A percentile compares a stretch with the other conserved stretches of the same genome.
Evolutionary conservation across 306 rosid genomes (phyloP).

Genomic region (Trifolium fragiferum): DNA sequence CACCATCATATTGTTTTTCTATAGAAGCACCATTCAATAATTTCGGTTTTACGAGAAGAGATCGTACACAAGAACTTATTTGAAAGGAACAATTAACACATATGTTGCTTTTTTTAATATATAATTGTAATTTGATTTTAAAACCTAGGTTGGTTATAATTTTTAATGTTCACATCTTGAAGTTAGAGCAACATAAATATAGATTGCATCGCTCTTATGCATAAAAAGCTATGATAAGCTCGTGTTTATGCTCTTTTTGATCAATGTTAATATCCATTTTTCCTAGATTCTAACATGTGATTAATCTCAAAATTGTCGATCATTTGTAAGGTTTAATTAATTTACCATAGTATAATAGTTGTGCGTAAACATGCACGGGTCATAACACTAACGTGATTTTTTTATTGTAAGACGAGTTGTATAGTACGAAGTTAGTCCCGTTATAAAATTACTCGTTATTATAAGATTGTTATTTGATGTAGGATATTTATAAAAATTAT

Average conservation of each 20-base stretch:
- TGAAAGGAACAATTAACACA: conserved; percentile 1
- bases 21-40: conserved; percentile 17
- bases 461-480: no score
- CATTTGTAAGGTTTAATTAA: background rate
- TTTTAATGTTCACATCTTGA: background rate
- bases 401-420: no score
- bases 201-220: background rate
- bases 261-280: background rate
- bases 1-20: background rate
- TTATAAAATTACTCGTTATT: no score
- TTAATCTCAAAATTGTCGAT: background rate
- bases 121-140: background rate
- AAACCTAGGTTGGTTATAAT: background rate
- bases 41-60: conserved; percentile 18
- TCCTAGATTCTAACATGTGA: background rate
- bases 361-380: no score
- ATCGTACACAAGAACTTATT: background rate
- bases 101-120: background rate
- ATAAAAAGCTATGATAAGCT: conserved; percentile 3
- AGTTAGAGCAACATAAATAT: background rate
- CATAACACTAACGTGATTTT: no score
- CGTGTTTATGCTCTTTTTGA: background rate
- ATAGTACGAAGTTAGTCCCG: no score
- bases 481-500: no score
- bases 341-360: no score